Base-by-base conservation (phyloP, 1,284 basidiomycete genomes). In the Leccinum huronense region DNA sequence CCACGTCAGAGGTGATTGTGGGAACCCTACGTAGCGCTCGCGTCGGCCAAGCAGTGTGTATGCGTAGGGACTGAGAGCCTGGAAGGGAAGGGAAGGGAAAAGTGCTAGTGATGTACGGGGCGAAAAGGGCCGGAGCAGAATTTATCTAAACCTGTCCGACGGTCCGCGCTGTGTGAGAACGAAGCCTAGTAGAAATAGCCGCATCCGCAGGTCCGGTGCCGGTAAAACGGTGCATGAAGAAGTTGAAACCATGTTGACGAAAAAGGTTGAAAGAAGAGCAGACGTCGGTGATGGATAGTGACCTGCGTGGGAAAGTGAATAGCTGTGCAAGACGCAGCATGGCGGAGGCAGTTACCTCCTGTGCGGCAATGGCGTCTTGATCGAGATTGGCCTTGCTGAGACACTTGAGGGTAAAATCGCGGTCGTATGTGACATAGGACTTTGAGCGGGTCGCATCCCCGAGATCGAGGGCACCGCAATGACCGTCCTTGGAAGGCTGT, bases 381-480 rank as follows among this genome's bases (percentile, higher is more conserved):
- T 93, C 88, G 68, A 97, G 87, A 80, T 97, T 91, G 60, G 89
- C 90, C 78, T 97, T 98, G 75, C 93, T 95, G 65, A 99, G 82
- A 77, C 95, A 94, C 83, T 99, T 99, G 79, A 99, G 87, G 19
- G 97, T 96, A 76, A 92, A 99, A 76, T 98, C 89, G 65, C 91
- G 84, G 34, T 93, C 93, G 70, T 95, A 93, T 56, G 81, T 78
- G 48, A 81, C 79, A 45, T 80, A 76, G 55, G 75, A 69, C 59
- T 71, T 75, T 67, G 77, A 75, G 68, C 70, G 69, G 58, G 74
- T 72, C 57, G 71, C 76, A 65, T 83, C 82, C 70, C 88, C 86
- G 34, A 88, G 71, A 66, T 90, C 85, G 75, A 89, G 83, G 62
- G 79, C 73, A 70, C 86, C 87, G 61, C 86, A 78, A 71, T 85